Evolutionary conservation across 78 protist species (phyloP).

Genomic region (Dictyostelium intermedium): DNA sequence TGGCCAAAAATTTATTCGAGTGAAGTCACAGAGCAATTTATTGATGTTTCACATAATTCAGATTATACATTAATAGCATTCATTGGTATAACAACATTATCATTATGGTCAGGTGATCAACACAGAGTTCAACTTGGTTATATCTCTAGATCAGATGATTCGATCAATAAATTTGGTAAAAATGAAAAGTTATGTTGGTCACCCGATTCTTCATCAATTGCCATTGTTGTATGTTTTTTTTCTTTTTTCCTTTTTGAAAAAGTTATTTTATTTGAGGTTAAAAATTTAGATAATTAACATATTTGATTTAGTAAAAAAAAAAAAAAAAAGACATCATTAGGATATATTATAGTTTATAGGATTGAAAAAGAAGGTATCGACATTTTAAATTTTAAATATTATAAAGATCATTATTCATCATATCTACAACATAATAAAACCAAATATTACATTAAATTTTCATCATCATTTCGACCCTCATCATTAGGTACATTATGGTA

Average conservation of each 20-base stretch:
- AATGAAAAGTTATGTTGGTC: slow-evolving; percentile 47
- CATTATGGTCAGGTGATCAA: slow-evolving; percentile 72
- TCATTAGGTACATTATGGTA: slow-evolving; percentile 41
- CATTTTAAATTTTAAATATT: slow-evolving; percentile 18
- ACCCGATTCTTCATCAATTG: slow-evolving; percentile 74
- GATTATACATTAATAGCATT: slow-evolving; percentile 46
- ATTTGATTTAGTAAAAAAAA: not conserved
- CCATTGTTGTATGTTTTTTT: slow-evolving; percentile 35
- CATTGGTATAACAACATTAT: not conserved
- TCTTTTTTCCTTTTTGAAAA: not conserved
- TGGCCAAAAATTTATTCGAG: slow-evolving; percentile 69
- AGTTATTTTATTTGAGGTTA: not conserved
- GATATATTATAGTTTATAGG: slow-evolving; percentile 63
- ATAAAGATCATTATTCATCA: slow-evolving; percentile 50
- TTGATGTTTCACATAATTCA: slow-evolving; percentile 60
- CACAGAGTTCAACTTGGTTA: slow-evolving; percentile 60
- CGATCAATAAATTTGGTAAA: slow-evolving; percentile 50
- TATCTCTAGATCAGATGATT: slow-evolving; percentile 37
- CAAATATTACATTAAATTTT: slow-evolving; percentile 32
- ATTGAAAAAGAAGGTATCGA: slow-evolving; percentile 31
- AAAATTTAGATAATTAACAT: not conserved
- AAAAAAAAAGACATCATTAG: slow-evolving; percentile 19
- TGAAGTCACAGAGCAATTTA: slow-evolving; percentile 28
- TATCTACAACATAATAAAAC: slow-evolving; percentile 24
- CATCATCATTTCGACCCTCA: slow-evolving; percentile 62